These are phyloP conservation scores for Lablab purpureus DNA, from an alignment of 306 rosid species.

Conservation along the genomic window DNA sequence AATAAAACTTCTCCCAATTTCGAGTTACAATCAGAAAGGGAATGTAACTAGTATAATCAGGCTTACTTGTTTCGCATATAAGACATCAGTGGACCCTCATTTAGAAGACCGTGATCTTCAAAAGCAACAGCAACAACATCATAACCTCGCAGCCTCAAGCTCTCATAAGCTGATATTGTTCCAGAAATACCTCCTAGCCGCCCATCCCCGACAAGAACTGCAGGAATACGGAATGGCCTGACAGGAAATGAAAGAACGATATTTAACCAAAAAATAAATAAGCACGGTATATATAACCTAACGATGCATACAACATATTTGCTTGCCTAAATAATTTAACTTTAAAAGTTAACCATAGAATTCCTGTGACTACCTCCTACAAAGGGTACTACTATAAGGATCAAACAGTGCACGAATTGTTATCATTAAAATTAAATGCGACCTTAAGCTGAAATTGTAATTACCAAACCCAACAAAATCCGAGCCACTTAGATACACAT, in stretches of 20 bases:
- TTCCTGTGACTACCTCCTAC: slow-evolving; percentile 12
- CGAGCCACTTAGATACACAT: slow-evolving; percentile 8
- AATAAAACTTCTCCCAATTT: neutral
- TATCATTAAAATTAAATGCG: neutral
- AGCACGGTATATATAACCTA: neutral
- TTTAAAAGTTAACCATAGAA: slow-evolving; percentile 11
- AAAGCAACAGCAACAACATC: slow-evolving; percentile 82
- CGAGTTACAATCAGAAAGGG: slow-evolving; percentile 37
- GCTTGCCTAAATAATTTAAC: slow-evolving; percentile 7
- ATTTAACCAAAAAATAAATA: slow-evolving; percentile 4
- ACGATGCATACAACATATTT: neutral
- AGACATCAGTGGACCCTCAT: slow-evolving; percentile 79
- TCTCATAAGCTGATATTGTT: slow-evolving; percentile 93
- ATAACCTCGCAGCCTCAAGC: slow-evolving; percentile 84
- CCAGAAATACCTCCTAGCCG: slow-evolving; percentile 91
- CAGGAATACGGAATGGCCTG: slow-evolving; percentile 93
- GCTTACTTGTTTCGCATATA: slow-evolving; percentile 77
- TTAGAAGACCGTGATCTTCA: slow-evolving; percentile 87
- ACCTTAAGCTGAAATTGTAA: neutral
- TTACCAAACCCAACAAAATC: neutral
- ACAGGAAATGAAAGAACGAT: slow-evolving; percentile 38
- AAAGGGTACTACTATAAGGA: slow-evolving; percentile 9
- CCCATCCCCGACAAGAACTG: slow-evolving; percentile 94
- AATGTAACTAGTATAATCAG: slow-evolving; percentile 22
- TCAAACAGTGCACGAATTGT: slow-evolving; percentile 14